Evolutionary conservation across 352 stramenopile genomes (phyloP).

Genomic region (Blastocystis sp.): DNA sequence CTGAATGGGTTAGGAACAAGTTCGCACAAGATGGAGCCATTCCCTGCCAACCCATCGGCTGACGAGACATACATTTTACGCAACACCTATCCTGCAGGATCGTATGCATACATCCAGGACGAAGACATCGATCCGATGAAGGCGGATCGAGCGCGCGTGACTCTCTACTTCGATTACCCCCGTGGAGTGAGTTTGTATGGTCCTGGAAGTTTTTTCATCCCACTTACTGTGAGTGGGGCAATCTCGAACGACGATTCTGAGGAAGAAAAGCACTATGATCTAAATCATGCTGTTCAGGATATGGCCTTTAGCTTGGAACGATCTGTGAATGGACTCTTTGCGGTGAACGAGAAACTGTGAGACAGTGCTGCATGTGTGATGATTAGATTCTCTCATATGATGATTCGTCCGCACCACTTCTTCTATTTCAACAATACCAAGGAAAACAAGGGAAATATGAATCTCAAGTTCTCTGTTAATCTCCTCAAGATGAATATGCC

Average conservation of each 20-base stretch:
- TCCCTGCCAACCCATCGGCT: neutral
- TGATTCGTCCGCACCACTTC: neutral
- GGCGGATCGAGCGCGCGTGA: neutral
- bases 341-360: neutral
- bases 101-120: slow-evolving; percentile 21
- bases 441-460: slow-evolving; percentile 55
- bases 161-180: neutral
- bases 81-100: neutral
- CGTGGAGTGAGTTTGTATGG: neutral
- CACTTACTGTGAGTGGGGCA: neutral
- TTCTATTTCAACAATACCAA: slow-evolving; percentile 59
- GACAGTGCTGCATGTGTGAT: neutral
- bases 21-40: neutral
- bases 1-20: neutral
- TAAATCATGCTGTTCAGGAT: neutral
- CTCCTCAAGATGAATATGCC: neutral
- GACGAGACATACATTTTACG: neutral
- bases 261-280: neutral
- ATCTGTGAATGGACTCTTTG: neutral
- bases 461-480: neutral
- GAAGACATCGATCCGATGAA: slow-evolving; percentile 7
- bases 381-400: neutral
- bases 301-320: neutral
- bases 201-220: neutral
- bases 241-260: neutral